Conservation (phyloP, 1,139 yeast genomes). For the Pichia cactophila region DNA sequence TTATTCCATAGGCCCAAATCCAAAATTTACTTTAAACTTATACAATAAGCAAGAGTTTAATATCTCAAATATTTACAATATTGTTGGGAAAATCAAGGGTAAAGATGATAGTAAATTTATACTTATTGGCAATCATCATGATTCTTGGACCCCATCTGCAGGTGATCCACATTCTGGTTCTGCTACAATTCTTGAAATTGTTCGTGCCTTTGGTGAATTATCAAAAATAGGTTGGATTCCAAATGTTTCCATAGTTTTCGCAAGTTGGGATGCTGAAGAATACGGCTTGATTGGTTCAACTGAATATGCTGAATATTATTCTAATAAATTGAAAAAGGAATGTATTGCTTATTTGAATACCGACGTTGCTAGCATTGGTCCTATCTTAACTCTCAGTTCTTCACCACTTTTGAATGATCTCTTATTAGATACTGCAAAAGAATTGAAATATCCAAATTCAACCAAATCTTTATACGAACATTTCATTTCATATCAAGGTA, state of each 20-base stretch:
- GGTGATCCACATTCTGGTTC: slow-evolving; percentile 68
- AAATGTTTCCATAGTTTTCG: slow-evolving; percentile 49
- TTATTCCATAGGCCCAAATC: slow-evolving; percentile 59
- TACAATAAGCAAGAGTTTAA: slow-evolving; percentile 51
- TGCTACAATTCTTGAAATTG: slow-evolving; percentile 50
- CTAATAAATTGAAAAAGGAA: slow-evolving; percentile 31
- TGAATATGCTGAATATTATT: slow-evolving; percentile 57
- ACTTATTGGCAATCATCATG: slow-evolving; percentile 62
- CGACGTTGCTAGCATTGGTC: slow-evolving; percentile 55
- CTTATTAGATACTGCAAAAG: slow-evolving; percentile 33
- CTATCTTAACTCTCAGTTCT: slow-evolving; percentile 36
- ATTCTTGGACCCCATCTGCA: slow-evolving; percentile 68
- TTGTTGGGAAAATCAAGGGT: slow-evolving; percentile 51
- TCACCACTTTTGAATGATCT: slow-evolving; percentile 47
- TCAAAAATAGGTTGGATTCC: slow-evolving; percentile 52
- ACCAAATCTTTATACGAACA: slow-evolving; percentile 47
- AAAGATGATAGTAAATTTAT: slow-evolving; percentile 40
- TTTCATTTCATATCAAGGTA: slow-evolving; percentile 33
- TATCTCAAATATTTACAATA: slow-evolving; percentile 51
- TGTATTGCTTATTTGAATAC: slow-evolving; percentile 55
- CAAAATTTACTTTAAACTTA: slow-evolving; percentile 38
- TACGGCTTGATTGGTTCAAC: slow-evolving; percentile 62
- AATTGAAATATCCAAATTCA: slow-evolving; percentile 43
- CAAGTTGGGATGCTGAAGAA: slow-evolving; percentile 74
- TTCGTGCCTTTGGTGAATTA: slow-evolving; percentile 47